Evolutionary conservation across 306 rosid species (phyloP), one percentile per base, ranked within the genome.

Genomic region (Geum urbanum): DNA sequence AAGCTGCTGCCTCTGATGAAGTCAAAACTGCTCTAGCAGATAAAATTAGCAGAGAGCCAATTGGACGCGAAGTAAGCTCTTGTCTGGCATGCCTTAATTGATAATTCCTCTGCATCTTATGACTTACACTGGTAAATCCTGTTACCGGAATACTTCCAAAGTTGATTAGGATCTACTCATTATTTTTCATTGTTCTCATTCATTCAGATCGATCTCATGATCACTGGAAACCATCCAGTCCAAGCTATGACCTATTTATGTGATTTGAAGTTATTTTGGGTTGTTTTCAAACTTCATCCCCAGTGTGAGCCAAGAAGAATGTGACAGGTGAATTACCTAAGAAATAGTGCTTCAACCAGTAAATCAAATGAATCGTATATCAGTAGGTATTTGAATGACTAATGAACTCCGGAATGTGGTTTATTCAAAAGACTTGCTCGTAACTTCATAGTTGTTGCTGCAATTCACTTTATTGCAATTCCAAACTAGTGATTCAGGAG

Each of bases 1-100:
- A 68, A 74, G 97, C 98, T 77, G 98, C 96, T 71, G 81, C 97
- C 44, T 85, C 80, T 63, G 86, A 84, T 81, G 97, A 88, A 53
- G 96, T 94, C 66, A 90, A 85, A 80, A 81, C 78, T 81, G 98
- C 96, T 70, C 86, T 90, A 8, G 86, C 86, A 40, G 85, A 84
- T 72, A 94, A 94, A 89, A 88, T 94, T 80, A 94, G 96, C 86
- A 77, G 89, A 70, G 97, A 94, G 81, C 90, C 96, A 64, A 84
- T 94, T 66, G 98, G 98, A 74, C 72, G 80, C n/a, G 98, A 94
- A 83, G 98, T 84, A 67, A 66, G 73, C 73, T 53, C 58, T 69
- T 62, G 19, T 73, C 69, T 65, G 58, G 44, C 35, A 65, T 65
- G n/a, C 43, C 66, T 80, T 64, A 14, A 27, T 19, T 74, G 40